Base-by-base conservation (phyloP, 192 early-diverging fungal genomes). In the Entomortierella beljakovae region DNA sequence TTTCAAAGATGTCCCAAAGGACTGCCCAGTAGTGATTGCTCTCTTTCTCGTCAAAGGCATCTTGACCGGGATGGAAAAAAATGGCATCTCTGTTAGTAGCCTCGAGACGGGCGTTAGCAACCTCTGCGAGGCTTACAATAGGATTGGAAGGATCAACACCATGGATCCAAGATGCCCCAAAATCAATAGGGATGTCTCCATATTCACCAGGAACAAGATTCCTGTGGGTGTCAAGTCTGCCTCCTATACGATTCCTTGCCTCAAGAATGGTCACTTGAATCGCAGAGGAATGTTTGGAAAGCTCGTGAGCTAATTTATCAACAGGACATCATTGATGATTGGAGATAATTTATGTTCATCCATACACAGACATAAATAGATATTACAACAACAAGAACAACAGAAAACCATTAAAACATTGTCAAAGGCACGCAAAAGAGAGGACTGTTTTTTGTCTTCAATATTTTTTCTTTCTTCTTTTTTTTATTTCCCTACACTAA, bases 101-200 rank as follows among this genome's bases (percentile, higher is more conserved):
- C 31, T 64, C 75, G 15, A 79, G 61, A 9, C 66, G 66, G 9
- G 51, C 75, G n/a, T 55, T 23, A 13, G 61, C 61, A 0, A 50
- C 62, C 38, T 81, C 38, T 1, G 80, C 80, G 25, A 81, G 59
- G 35, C 58, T 43, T 23, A 70, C 49, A 32, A 81, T 56, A 13
- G 80, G 80, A 33, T 81, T 81, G 8, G 69, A 55, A n/a, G 64
- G 61, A 40, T 69, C 67, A 50, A 73, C 64, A 46, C 80, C 80
- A 59, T 81, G 80, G 40, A 81, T 75, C 80, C 80, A 81, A 29
- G 80, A 81, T 26, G 80, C 80, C n/a, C 80, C 80, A 56, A 74
- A 75, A 29, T 81, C 80, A 43, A 81, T 62, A 22, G 80, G 70
- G 60, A 81, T 67, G 16, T 70, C 77, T 18, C 23, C 48, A 28